Base-by-base conservation (phyloP, 2,329 filamentous ascomycete species). In the Penicillium polonicum region DNA sequence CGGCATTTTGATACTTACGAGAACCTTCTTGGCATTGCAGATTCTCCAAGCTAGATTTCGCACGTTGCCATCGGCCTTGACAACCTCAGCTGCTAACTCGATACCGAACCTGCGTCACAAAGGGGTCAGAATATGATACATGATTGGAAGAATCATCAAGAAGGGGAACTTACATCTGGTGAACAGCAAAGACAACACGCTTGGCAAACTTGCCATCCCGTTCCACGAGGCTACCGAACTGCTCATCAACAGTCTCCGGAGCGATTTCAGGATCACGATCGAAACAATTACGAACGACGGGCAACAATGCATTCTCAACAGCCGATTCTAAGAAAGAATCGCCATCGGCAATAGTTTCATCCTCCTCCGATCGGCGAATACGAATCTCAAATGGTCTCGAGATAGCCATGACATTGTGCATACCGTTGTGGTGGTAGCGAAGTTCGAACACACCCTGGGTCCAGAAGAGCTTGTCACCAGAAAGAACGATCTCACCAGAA, bases 401-500 rank as follows among this genome's bases (percentile, higher is more conserved):
- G 60, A 97, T 90, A 19, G 91, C 86, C 90, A 99, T 94, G 70
- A 96, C 92, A 65, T 89, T 91, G 76, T 99, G 92, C 68, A 89
- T 89, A 55, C 92, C 92, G 65, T 91, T 88, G 75, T 99, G 94
- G 76, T 99, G 94, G 76, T 97, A 97, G 41, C 94, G 87, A 79
- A 99, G 95, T 71, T 99, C 94, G 70, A 96, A 99, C 3, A 95
- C 90, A 54, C 94, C 94, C 60, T 93, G 90, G 0, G 90, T 96
- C 94, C 94, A 99, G 88, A 91, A 99, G 2, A 97, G 83, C 77
- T 96, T 96, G 78, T 97, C 92, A 48, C 94, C 92, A 10, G 87
- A 82, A 71, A 99, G 97, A 13, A 91, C 76, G 69, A 97, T 88
- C 72, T 96, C 91, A 43, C 94, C 94, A 13, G 84, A 82, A 4